A percentile compares a stretch with the other conserved stretches of the same genome.
These are phyloP conservation scores for Diplodia seriata DNA, from an alignment of 2,329 filamentous ascomycete genomes.

Conservation along the genomic window DNA sequence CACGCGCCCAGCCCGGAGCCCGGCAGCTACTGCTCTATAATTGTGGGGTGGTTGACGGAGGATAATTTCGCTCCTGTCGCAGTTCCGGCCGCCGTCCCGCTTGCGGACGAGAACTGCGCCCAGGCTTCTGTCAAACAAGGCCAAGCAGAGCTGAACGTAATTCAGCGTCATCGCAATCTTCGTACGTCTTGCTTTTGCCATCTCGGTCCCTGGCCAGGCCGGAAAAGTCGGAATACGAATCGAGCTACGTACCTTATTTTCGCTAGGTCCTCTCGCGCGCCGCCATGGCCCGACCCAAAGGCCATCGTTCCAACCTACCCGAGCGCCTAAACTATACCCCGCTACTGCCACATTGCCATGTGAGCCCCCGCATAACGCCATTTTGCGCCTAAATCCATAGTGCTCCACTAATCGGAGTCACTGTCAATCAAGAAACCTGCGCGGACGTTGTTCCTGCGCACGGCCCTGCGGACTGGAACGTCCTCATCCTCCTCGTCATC, in stretches of 20 bases:
- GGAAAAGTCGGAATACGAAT: constrained; percentile 20
- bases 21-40: neutral
- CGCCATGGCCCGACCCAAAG: constrained; percentile 4
- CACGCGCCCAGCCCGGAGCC: too few relatives aligned
- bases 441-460: constrained; percentile 45
- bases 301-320: constrained; percentile 1
- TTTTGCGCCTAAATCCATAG: neutral
- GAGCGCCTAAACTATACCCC: constrained; percentile 9
- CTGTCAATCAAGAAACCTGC: constrained; percentile 56
- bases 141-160: neutral
- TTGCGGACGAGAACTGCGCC: neutral
- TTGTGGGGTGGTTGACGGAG: constrained; percentile 15
- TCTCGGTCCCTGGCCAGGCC: constrained; percentile 1
- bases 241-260: constrained; percentile 3
- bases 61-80: neutral
- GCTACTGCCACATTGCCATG: constrained; percentile 4
- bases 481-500: constrained; percentile 52
- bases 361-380: constrained; percentile 29
- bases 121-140: neutral
- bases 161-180: constrained; percentile 14
- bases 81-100: neutral
- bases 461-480: constrained; percentile 44
- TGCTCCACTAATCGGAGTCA: constrained; percentile 47
- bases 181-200: constrained; percentile 8
- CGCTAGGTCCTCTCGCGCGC: neutral